These are phyloP conservation scores for Syzygium aromaticum DNA, from an alignment of 345 rosid genomes.

Conservation along the genomic window DNA sequence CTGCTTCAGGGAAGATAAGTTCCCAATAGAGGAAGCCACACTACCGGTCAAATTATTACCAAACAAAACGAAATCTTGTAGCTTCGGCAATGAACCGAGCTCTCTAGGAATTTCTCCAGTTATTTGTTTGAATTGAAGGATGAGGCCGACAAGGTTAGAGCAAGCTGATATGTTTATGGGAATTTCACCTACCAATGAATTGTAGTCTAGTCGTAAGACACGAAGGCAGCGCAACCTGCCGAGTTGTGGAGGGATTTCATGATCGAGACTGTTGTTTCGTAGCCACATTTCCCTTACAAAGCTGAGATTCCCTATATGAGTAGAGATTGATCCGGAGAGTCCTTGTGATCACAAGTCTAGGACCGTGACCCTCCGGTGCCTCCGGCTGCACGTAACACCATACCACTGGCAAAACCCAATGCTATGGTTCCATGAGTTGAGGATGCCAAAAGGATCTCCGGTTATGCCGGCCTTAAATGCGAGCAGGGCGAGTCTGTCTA, in stretches of 20 bases:
- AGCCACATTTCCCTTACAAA: background rate
- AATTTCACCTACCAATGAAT: too few species aligned
- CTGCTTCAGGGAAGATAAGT: too few species aligned
- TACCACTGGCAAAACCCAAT: background rate
- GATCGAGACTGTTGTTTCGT: background rate
- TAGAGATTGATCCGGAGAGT: background rate
- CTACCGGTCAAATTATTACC: rapidly evolving
- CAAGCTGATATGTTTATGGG: too few species aligned
- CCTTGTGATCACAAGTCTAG: background rate
- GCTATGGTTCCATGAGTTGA: background rate
- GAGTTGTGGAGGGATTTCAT: background rate
- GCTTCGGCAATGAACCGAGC: too few species aligned
- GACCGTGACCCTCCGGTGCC: background rate
- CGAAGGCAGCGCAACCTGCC: too few species aligned
- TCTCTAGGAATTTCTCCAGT: too few species aligned
- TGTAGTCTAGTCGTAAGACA: too few species aligned
- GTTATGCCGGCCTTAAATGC: background rate
- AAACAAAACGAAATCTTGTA: too few species aligned
- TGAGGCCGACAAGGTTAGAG: too few species aligned
- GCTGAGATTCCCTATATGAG: background rate
- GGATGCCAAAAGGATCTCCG: background rate
- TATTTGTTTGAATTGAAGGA: too few species aligned
- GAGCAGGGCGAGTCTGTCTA: background rate
- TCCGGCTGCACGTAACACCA: background rate
- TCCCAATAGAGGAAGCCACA: too few species aligned